phyloP scores from a whole-genome alignment of 495 filamentous ascomycete genomes.

The Aspergillus hancockii region DNA sequence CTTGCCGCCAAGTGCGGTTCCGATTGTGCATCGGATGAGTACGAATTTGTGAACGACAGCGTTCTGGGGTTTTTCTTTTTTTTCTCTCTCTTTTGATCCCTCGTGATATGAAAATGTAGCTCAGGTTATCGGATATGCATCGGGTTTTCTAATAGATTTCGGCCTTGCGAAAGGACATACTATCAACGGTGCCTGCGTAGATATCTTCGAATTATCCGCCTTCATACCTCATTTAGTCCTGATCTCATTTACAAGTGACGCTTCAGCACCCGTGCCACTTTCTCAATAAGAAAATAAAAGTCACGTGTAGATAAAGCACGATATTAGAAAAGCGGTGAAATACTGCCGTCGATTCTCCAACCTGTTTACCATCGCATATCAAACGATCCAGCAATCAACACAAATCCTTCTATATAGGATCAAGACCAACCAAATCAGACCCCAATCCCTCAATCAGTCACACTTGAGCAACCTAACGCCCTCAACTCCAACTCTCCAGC shows the following conservation, averaged over 20 bases:
- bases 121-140: background rate
- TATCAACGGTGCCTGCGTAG: no score
- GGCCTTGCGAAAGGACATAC: background rate
- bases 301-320: background rate
- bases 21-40: slow-evolving; percentile 52
- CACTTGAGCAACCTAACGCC: background rate
- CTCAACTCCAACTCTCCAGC: background rate
- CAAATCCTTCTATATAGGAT: background rate
- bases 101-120: slow-evolving; percentile 4
- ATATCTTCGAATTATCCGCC: background rate
- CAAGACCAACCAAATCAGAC: background rate
- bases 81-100: background rate
- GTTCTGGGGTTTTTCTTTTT: background rate
- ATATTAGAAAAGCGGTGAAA: background rate
- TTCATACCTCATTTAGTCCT: background rate
- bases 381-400: no score
- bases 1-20: slow-evolving; percentile 81
- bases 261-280: background rate
- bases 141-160: background rate
- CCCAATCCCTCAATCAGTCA: background rate
- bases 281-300: background rate
- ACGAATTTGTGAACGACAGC: slow-evolving; percentile 38
- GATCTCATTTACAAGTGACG: background rate
- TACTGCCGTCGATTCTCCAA: slow-evolving; percentile 1
- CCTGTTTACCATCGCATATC: no score